Conservation (phyloP, 306 rosid species). For the Cucurbita ficifolia region DNA sequence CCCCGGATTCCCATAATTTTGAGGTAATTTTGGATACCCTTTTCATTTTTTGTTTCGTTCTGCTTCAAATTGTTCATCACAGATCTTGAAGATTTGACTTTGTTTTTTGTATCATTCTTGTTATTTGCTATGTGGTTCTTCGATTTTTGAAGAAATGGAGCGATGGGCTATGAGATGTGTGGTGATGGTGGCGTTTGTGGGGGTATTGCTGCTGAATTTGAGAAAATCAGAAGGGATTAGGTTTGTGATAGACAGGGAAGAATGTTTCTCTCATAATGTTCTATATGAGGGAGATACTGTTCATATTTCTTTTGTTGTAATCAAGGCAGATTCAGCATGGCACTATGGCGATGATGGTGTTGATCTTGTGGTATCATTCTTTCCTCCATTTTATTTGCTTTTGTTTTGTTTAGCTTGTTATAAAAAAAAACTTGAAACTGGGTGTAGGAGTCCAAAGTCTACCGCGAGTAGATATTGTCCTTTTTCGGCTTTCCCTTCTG, state of each 20-base stretch:
- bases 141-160: conserved; percentile 7
- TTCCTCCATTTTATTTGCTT: background rate
- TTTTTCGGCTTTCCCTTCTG: too few relatives aligned
- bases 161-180: conserved; percentile 18
- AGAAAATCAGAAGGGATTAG: conserved; percentile 44
- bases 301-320: conserved; percentile 76
- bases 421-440: background rate
- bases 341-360: conserved; percentile 49
- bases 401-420: background rate
- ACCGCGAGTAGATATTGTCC: too few relatives aligned
- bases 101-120: background rate
- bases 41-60: background rate
- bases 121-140: conserved; percentile 21
- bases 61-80: background rate
- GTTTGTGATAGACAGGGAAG: conserved; percentile 73
- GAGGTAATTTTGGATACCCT: background rate
- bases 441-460: background rate
- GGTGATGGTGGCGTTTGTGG: conserved; percentile 18
- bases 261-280: conserved; percentile 70
- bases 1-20: background rate
- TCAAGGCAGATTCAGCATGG: conserved; percentile 71
- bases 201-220: conserved; percentile 17
- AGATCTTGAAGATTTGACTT: background rate
- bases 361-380: conserved; percentile 63
- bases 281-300: conserved; percentile 75